Evolutionary conservation across 208 protist genomes (phyloP).

Genomic region (Leishmania amazonensis): DNA sequence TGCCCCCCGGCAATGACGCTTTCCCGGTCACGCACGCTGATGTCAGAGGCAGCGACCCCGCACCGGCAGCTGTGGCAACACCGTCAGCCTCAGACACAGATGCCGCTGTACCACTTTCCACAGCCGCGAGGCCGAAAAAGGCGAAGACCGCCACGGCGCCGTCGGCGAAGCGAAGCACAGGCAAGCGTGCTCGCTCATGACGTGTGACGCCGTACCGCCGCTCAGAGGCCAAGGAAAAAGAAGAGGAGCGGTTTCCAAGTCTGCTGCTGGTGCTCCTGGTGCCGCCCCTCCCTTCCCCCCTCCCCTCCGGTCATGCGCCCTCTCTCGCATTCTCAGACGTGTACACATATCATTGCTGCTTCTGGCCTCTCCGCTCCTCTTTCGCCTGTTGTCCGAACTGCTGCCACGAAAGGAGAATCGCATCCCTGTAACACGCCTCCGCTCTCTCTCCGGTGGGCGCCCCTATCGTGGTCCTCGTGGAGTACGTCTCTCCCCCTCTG

Average conservation of each 20-base stretch:
- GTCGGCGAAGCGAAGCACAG: constrained; percentile 1
- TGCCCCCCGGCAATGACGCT: neutral
- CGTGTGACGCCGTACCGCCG: neutral
- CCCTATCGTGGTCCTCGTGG: neutral
- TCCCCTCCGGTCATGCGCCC: neutral
- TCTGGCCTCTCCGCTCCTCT: neutral
- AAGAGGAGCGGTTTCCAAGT: neutral
- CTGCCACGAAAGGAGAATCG: neutral
- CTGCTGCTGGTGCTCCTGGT: neutral
- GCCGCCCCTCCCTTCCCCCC: no score
- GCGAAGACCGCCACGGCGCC: neutral
- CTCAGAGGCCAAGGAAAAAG: no score
- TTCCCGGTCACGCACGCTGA: neutral
- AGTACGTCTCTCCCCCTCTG: neutral
- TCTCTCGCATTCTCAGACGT: neutral
- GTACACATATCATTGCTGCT: neutral
- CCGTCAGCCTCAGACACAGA: neutral
- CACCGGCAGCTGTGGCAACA: neutral
- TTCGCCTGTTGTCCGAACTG: neutral
- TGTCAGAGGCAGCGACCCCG: neutral
- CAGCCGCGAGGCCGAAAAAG: neutral
- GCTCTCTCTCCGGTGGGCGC: neutral
- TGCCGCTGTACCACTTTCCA: neutral
- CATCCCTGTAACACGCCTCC: neutral
- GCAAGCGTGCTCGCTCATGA: constrained; percentile 17